A percentile compares a stretch with the other conserved stretches of the same genome.
Conservation (phyloP, 805 yeast species). For the Monosporozyma yasuniensis region DNA sequence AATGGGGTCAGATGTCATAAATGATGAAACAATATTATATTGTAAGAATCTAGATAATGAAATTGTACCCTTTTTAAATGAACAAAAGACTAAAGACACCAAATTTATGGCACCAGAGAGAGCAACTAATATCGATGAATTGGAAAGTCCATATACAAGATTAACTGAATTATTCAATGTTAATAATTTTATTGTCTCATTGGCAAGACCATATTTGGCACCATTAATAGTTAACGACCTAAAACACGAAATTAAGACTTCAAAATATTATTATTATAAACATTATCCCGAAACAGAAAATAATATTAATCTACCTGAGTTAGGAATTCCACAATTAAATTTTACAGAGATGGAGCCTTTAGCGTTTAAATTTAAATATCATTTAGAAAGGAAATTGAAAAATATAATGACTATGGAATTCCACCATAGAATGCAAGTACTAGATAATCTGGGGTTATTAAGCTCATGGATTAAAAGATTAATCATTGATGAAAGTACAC, state of each 20-base stretch:
- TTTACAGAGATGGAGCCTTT: constrained; percentile 30
- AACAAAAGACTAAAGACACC: constrained; percentile 24
- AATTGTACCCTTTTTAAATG: constrained; percentile 45
- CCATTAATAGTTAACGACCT: constrained; percentile 79
- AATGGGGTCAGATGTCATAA: constrained; percentile 60
- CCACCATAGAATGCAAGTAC: constrained; percentile 71
- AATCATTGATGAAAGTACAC: constrained; percentile 81
- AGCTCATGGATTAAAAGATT: constrained; percentile 62
- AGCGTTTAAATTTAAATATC: constrained; percentile 30
- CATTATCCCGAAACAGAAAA: constrained; percentile 32
- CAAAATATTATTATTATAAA: constrained; percentile 31
- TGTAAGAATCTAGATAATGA: constrained; percentile 58
- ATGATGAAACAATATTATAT: constrained; percentile 45
- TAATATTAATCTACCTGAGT: constrained; percentile 13
- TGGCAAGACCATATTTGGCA: constrained; percentile 90
- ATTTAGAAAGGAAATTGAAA: constrained; percentile 35
- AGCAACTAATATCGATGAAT: constrained; percentile 31
- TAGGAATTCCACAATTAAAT: constrained; percentile 24
- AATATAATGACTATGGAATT: constrained; percentile 65
- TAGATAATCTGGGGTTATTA: constrained; percentile 70
- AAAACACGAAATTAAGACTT: constrained; percentile 49
- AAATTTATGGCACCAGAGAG: constrained; percentile 39
- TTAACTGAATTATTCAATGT: constrained; percentile 90
- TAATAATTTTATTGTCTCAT: constrained; percentile 81
- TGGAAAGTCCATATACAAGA: constrained; percentile 72